phyloP scores from a whole-genome alignment of 129 eudicot species.

The Cynara cardunculus region DNA sequence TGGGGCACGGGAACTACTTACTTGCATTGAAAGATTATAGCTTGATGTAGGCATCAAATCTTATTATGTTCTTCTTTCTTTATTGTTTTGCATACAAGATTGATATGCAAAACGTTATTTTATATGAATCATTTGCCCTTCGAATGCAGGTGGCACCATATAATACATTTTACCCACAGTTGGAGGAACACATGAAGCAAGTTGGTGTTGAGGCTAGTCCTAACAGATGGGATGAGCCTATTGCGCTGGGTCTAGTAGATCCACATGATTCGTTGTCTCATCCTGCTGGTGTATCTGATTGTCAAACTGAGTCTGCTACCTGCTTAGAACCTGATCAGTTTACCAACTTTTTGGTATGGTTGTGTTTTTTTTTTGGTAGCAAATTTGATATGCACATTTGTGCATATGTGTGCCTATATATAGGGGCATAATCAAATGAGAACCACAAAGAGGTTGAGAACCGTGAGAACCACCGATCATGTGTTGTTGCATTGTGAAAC shows the following conservation, averaged over 20 bases:
- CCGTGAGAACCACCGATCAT: background rate
- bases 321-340: constrained; percentile 81
- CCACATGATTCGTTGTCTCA: constrained; percentile 38
- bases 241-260: constrained; percentile 37
- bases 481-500: too few species aligned
- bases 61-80: background rate
- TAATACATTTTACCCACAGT: constrained; percentile 78
- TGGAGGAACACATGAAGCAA: constrained; percentile 84
- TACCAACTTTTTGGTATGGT: constrained; percentile 75
- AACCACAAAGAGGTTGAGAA: background rate
- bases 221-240: constrained; percentile 70
- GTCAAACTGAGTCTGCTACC: constrained; percentile 55
- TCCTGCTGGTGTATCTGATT: constrained; percentile 43
- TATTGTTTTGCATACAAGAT: background rate
- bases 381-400: background rate
- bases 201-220: constrained; percentile 71
- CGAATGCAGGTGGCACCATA: constrained; percentile 85
- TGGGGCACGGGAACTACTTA: background rate
- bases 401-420: background rate
- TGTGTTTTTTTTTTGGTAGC: background rate
- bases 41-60: background rate
- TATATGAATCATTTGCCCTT: background rate
- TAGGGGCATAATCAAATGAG: background rate
- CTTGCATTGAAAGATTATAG: background rate
- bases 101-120: background rate